A percentile compares a stretch with the other conserved stretches of the same genome.
Evolutionary conservation across 192 early-diverging fungal genomes (phyloP).

Genomic region (Lobosporangium transversale): DNA sequence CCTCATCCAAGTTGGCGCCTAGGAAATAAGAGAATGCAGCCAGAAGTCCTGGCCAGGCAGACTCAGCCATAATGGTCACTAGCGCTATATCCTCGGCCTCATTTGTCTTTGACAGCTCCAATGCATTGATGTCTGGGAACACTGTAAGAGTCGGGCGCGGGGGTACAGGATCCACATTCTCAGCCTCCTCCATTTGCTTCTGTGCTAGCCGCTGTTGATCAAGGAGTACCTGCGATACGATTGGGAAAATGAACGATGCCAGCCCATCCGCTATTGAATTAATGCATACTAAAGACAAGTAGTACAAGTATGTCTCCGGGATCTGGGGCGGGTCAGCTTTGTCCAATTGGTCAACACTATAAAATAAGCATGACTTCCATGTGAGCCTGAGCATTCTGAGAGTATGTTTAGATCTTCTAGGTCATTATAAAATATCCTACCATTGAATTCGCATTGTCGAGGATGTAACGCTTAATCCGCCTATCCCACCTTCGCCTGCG

Average conservation of each 20-base stretch:
- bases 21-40: slow-evolving; percentile 81
- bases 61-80: slow-evolving; percentile 81
- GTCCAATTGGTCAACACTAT: slow-evolving; percentile 90
- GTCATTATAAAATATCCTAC: slow-evolving; percentile 44
- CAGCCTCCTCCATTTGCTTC: slow-evolving; percentile 26
- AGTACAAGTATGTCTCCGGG: slow-evolving; percentile 90
- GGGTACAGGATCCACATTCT: not conserved
- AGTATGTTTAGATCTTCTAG: not conserved
- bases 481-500: slow-evolving; percentile 16
- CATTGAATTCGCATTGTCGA: slow-evolving; percentile 79
- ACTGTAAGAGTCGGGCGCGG: slow-evolving; percentile 8
- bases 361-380: not conserved
- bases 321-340: slow-evolving; percentile 89
- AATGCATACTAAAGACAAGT: slow-evolving; percentile 78
- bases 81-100: slow-evolving; percentile 60
- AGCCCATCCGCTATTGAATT: slow-evolving; percentile 77
- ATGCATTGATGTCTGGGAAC: slow-evolving; percentile 44
- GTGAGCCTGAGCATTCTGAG: too few relatives aligned
- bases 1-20: slow-evolving; percentile 83
- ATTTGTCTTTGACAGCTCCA: slow-evolving; percentile 36
- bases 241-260: slow-evolving; percentile 70
- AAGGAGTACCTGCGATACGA: slow-evolving; percentile 56
- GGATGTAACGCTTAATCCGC: slow-evolving; percentile 55
- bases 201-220: slow-evolving; percentile 35
- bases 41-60: slow-evolving; percentile 83